Conservation (phyloP, 495 filamentous ascomycete species). For the Alectoria sarmentosa region DNA sequence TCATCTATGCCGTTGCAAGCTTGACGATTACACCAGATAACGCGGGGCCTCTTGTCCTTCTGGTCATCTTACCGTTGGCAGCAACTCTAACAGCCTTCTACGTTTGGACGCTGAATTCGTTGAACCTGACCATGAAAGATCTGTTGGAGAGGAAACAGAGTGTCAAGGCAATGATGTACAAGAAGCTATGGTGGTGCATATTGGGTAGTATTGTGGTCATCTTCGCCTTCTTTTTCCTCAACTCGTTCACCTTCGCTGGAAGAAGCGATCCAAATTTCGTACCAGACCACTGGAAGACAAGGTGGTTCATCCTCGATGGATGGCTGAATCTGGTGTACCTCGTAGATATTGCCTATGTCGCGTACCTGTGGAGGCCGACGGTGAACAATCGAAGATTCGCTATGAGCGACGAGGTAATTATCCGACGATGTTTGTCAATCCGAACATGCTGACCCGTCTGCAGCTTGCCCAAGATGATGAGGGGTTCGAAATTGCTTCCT, state of each 20-base stretch:
- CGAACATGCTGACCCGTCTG: constrained; percentile 25
- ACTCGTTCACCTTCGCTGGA: constrained; percentile 88
- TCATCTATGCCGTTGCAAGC: constrained; percentile 87
- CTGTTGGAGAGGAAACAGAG: constrained; percentile 88
- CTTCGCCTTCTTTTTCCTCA: constrained; percentile 93
- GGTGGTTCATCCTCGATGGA: constrained; percentile 97
- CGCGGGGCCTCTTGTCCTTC: constrained; percentile 78
- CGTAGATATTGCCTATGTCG: constrained; percentile 80
- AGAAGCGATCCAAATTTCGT: constrained; percentile 77
- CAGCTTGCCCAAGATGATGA: constrained; percentile 96
- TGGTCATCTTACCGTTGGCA: constrained; percentile 89
- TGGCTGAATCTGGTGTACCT: constrained; percentile 98
- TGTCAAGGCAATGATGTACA: constrained; percentile 92
- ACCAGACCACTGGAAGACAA: constrained; percentile 88
- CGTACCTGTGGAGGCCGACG: constrained; percentile 96
- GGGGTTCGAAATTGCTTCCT: constrained; percentile 92
- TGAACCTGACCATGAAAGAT: constrained; percentile 93
- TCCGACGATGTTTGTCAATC: not conserved
- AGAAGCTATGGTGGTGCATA: constrained; percentile 98
- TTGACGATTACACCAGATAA: constrained; percentile 73
- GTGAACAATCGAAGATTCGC: constrained; percentile 96
- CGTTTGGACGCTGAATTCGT: constrained; percentile 95
- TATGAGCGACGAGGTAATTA: constrained; percentile 87
- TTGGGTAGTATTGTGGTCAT: constrained; percentile 87
- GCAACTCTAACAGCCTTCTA: constrained; percentile 95